Evolutionary conservation across 129 eudicot species (phyloP).

Genomic region (Centaurea solstitialis): DNA sequence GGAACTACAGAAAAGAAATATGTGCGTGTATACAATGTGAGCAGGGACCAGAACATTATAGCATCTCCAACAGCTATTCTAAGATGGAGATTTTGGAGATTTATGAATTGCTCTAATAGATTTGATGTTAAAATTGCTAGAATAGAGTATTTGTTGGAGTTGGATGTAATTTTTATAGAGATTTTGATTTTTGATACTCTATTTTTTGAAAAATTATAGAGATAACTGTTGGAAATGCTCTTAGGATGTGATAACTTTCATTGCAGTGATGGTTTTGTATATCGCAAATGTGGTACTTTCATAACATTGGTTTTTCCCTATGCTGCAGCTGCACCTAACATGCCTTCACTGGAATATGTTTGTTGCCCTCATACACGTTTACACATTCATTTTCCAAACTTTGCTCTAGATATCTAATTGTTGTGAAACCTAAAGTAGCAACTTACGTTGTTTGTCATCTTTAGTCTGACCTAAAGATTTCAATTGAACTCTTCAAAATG

Average conservation of each 20-base stretch:
- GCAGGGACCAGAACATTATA: constrained; percentile 4
- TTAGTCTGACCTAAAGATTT: constrained; percentile 5
- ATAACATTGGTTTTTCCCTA: not conserved
- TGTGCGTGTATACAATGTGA: not conserved
- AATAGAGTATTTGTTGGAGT: not conserved
- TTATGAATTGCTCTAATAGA: too few relatives aligned
- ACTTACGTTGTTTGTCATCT: not conserved
- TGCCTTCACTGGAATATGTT: not conserved
- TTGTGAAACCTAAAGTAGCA: constrained; percentile 9
- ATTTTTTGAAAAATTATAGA: not conserved
- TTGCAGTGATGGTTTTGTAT: not conserved
- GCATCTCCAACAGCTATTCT: not conserved
- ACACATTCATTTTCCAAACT: constrained; percentile 6
- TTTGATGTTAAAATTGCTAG: not conserved
- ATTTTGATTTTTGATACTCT: not conserved
- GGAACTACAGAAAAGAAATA: not conserved
- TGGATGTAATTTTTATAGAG: not conserved
- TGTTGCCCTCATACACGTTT: not conserved
- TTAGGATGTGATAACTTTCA: not conserved
- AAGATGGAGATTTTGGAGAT: not conserved
- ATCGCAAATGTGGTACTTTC: not conserved
- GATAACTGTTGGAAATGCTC: not conserved
- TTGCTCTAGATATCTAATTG: not conserved
- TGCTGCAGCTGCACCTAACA: not conserved
- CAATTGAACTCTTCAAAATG: constrained; percentile 11